These are phyloP conservation scores for Suillus subalutaceus DNA, from an alignment of 768 basidiomycete genomes.

Conservation along the genomic window DNA sequence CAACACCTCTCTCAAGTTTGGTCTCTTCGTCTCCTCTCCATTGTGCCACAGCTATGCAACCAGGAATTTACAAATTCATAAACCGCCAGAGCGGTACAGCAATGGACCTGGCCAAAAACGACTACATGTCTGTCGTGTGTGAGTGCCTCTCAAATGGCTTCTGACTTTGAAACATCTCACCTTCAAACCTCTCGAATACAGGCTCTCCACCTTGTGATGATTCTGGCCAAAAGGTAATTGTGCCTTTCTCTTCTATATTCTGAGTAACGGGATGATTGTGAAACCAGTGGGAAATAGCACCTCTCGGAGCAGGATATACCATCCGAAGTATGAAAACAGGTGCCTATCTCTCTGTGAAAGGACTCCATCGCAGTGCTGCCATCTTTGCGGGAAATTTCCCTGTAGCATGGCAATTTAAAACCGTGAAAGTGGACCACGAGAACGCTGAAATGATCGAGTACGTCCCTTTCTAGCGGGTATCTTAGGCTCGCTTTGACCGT, in stretches of 20 bases:
- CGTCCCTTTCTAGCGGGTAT: neutral
- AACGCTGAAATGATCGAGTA: conserved; percentile 32
- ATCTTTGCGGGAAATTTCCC: conserved; percentile 31
- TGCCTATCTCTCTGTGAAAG: conserved; percentile 29
- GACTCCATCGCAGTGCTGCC: neutral
- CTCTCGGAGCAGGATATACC: conserved; percentile 31
- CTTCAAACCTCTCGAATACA: conserved; percentile 7
- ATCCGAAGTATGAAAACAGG: conserved; percentile 36
- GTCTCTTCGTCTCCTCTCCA: neutral
- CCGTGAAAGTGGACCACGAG: conserved; percentile 28
- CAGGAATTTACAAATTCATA: conserved; percentile 33
- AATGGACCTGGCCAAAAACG: conserved; percentile 31
- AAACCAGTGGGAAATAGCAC: conserved; percentile 14
- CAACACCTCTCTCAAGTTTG: neutral
- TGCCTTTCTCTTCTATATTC: neutral
- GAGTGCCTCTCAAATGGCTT: conserved; percentile 16
- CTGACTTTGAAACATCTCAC: neutral
- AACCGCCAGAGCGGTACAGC: conserved; percentile 29
- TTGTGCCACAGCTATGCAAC: conserved; percentile 19
- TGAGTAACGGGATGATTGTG: neutral
- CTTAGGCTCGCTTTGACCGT: neutral
- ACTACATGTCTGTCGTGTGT: conserved; percentile 19
- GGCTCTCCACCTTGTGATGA: conserved; percentile 35
- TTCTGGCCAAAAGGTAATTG: conserved; percentile 20
- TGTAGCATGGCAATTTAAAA: conserved; percentile 29